Conservation (phyloP, 2,329 filamentous ascomycete genomes). For the Pseudogymnoascus sp. region DNA sequence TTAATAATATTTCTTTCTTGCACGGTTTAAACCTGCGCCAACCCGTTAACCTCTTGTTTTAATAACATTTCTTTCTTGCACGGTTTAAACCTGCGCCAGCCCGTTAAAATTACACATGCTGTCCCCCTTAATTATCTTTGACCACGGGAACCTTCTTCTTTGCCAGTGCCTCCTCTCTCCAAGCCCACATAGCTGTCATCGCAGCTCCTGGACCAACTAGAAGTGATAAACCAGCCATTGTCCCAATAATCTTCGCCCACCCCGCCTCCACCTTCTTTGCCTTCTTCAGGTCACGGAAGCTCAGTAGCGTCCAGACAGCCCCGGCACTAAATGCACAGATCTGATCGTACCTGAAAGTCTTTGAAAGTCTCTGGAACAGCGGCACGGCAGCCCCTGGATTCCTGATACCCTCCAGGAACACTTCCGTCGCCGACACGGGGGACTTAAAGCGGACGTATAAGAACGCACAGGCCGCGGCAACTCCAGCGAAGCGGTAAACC, state of each 20-base stretch:
- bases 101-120: neutral
- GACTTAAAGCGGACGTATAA: conserved; percentile 15
- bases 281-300: conserved; percentile 28
- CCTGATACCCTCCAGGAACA: conserved; percentile 21
- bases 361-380: conserved; percentile 12
- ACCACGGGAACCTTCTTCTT: neutral
- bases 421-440: conserved; percentile 16
- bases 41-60: too few relatives aligned
- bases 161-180: conserved; percentile 29
- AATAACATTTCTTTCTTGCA: neutral
- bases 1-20: neutral
- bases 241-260: conserved; percentile 21
- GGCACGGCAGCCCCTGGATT: conserved; percentile 16
- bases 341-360: conserved; percentile 20
- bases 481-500: conserved; percentile 17
- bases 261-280: conserved; percentile 22
- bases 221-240: conserved; percentile 15
- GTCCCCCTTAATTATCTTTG: conserved; percentile 13
- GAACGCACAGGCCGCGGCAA: conserved; percentile 12
- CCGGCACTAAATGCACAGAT: conserved; percentile 20
- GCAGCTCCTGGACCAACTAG: conserved; percentile 26
- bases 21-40: neutral
- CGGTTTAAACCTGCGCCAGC: neutral
- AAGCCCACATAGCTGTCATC: conserved; percentile 26
- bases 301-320: conserved; percentile 26